Conservation (phyloP, 208 protist genomes). For the Vickermania ingenoplastis region DNA sequence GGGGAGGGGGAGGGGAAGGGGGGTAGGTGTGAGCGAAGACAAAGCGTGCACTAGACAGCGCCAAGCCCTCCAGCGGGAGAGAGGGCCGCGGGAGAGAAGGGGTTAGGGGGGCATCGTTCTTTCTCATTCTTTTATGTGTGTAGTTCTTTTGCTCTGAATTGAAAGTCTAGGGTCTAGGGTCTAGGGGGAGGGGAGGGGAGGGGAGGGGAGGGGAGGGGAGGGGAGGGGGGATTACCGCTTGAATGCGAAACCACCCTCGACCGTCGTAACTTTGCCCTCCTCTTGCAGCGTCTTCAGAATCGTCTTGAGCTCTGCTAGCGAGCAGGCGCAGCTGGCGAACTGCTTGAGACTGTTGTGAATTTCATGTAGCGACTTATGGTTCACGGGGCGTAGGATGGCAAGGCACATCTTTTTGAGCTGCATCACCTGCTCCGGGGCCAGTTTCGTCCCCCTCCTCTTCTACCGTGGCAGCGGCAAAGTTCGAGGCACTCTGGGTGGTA, state of each 20-base stretch:
- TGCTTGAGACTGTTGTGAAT: slow-evolving; percentile 84
- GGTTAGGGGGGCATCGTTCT: too few relatives aligned
- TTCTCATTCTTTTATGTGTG: too few relatives aligned
- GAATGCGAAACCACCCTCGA: background rate
- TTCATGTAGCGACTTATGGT: slow-evolving; percentile 38
- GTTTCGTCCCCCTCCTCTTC: slow-evolving; percentile 29
- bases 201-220: too few relatives aligned
- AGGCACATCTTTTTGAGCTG: slow-evolving; percentile 54
- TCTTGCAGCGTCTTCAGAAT: slow-evolving; percentile 59
- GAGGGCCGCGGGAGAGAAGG: too few relatives aligned
- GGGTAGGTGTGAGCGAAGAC: too few relatives aligned
- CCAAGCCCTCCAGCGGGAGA: too few relatives aligned
- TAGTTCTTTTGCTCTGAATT: too few relatives aligned
- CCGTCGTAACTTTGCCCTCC: slow-evolving; percentile 20
- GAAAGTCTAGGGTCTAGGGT: too few relatives aligned
- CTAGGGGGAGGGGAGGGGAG: too few relatives aligned
- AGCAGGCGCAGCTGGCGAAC: slow-evolving; percentile 54
- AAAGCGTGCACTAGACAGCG: too few relatives aligned
- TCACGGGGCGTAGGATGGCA: slow-evolving; percentile 55
- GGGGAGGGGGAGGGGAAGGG: too few relatives aligned
- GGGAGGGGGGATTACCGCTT: too few relatives aligned
- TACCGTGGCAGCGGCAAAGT: slow-evolving; percentile 7
- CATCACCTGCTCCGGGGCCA: slow-evolving; percentile 54
- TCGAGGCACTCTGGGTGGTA: background rate
- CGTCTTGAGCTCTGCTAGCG: slow-evolving; percentile 38